phyloP scores from a whole-genome alignment of 371 early-diverging fungal genomes.

The Nosema bombycis region DNA sequence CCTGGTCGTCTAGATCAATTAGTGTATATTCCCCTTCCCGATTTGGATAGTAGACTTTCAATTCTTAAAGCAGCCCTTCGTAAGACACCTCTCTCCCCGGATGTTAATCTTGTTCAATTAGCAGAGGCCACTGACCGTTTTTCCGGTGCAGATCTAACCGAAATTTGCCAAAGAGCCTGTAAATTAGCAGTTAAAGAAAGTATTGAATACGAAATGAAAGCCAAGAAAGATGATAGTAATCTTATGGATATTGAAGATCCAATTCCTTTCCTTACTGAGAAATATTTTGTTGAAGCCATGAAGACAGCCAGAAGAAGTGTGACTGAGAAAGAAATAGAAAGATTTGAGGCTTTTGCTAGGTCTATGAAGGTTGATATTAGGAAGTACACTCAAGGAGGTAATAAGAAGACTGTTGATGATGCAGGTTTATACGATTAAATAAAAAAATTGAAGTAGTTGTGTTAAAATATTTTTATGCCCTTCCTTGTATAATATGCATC shows the following conservation, averaged over 20 bases:
- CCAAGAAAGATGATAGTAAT: conserved; percentile 49
- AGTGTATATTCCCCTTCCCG: conserved; percentile 70
- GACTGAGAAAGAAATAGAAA: conserved; percentile 85
- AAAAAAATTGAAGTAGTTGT: background rate
- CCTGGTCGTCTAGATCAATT: conserved; percentile 90
- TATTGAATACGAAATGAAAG: conserved; percentile 79
- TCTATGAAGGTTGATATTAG: conserved; percentile 62
- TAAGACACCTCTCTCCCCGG: conserved; percentile 81
- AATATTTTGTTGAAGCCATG: conserved; percentile 95
- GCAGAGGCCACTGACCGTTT: conserved; percentile 86
- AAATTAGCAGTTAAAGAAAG: conserved; percentile 95
- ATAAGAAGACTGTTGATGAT: conserved; percentile 47
- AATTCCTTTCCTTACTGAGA: conserved; percentile 79
- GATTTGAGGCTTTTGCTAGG: conserved; percentile 94
- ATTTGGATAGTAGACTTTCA: conserved; percentile 75
- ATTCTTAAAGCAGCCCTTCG: conserved; percentile 85
- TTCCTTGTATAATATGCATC: too few relatives aligned
- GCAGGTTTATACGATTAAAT: conserved; percentile 60
- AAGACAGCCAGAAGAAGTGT: conserved; percentile 89
- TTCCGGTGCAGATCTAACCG: conserved; percentile 97
- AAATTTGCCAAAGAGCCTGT: conserved; percentile 97
- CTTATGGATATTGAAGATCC: conserved; percentile 70
- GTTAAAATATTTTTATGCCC: too few relatives aligned
- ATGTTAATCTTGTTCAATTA: conserved; percentile 77
- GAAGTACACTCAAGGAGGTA: conserved; percentile 23